Base-by-base conservation (phyloP, 345 rosid species). In the Eucalyptus sp. region DNA sequence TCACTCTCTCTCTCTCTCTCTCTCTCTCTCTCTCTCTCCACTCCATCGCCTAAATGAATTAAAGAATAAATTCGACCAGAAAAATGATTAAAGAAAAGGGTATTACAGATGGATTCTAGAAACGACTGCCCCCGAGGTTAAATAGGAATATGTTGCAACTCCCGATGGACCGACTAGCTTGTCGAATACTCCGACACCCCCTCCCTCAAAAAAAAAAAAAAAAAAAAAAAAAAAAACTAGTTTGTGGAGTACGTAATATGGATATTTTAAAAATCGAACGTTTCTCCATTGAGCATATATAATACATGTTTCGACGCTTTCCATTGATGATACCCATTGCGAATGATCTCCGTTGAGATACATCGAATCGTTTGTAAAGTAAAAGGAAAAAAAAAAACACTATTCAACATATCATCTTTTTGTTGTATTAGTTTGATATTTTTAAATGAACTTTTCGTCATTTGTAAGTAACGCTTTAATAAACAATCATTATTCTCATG, bases 381-480 rank as follows among this genome's bases (percentile, higher is more conserved):
- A 12, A n/a, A 22, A n/a, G n/a, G n/a, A n/a, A 13, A n/a, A 2
- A 22, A 64, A 62, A 62, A 60, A 17, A 52, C 1, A 29, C 33
- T 64, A 15, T 64, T n/a, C 76, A 3, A 14, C 18, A 2, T 29
- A 8, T 14, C 10, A 14, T 14, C 10, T 64, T n/a, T 4, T n/a
- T 3, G 4, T 64, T 6, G 9, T n/a, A 8, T 64, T n/a, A 64
- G 5, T n/a, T 64, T 3, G 1, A n/a, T 2, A 4, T n/a, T 10
- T 27, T 62, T 12, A 5, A 64, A n/a, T n/a, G 16, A 13, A n/a
- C 10, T 15, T n/a, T n/a, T 64, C 11, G 0, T n/a, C 41, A 14
- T 64, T 14, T 64, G 10, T 1, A 64, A 2, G 37, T 14, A 20
- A 64, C 1, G 6, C 20, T 8, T n/a, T n/a, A 4, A 64, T 15